Evolutionary conservation across 192 early-diverging fungal species (phyloP), one percentile per base, ranked within the genome.

Genomic region (Powellomyces hirtus): DNA sequence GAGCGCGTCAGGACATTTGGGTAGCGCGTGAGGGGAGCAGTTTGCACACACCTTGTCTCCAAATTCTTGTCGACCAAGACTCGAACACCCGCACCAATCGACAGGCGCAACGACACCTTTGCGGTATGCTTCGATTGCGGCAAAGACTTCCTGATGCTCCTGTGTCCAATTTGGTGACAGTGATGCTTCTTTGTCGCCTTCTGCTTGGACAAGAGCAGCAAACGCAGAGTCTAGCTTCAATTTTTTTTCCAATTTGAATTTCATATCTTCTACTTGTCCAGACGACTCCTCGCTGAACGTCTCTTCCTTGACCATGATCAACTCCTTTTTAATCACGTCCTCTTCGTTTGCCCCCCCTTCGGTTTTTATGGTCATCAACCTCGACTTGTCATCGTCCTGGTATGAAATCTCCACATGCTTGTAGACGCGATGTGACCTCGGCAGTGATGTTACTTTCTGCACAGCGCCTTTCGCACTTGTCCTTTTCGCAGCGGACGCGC

Each of bases 41-140:
- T 4, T 46, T 14, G 16, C 14, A 20, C 45, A 8, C 2, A 64
- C 65, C 52, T 67, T 67, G 26, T 67, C 53, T 22, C 65, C 65
- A 8, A 67, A 27, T 10, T 67, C 52, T 34, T 30, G 7, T n/a
- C 65, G 30, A 16, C 65, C 65, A 0, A 67, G 27, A 4, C 18
- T 20, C 11, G 53, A 34, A 67, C 65, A 67, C 24, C 65, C 65
- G 24, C 26, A 67, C 5, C 14, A n/a, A 40, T 67, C 65, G 0
- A 67, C 65, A 5, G 65, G 65, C 42, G 65, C 65, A 6, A 29
- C 38, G n/a, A 57, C 33, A 6, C 24, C 27, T 27, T 67, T 67
- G 1, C 65, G 33, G 16, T 38, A 67, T 18, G 38, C 36, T 33
- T 56, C 52, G 27, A 67, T 67, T n/a, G 20, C 33, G 5, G 8